phyloP scores from a whole-genome alignment of 169 alveolate genomes.

The Plasmodium chabaudi region DNA sequence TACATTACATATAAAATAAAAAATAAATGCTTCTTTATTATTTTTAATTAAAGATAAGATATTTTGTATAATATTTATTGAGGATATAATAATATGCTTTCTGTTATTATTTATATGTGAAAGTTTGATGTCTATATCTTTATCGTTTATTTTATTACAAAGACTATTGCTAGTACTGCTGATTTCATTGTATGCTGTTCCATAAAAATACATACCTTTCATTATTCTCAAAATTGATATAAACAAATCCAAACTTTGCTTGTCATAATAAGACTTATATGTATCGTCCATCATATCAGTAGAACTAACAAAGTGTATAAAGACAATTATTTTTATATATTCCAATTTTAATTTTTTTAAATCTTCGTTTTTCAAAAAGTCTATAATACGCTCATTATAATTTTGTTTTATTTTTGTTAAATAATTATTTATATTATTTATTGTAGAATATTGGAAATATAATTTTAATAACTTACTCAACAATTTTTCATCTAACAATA shows the following conservation, averaged over 20 bases:
- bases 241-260: slow-evolving; percentile 28
- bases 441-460: slow-evolving; percentile 36
- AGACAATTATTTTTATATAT: slow-evolving; percentile 64
- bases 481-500: slow-evolving; percentile 51
- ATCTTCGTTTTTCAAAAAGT: slow-evolving; percentile 12
- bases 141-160: background rate
- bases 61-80: slow-evolving; percentile 55
- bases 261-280: slow-evolving; percentile 17
- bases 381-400: slow-evolving; percentile 10
- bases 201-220: slow-evolving; percentile 36
- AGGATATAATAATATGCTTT: slow-evolving; percentile 55
- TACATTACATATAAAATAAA: slow-evolving; percentile 41
- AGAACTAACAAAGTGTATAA: slow-evolving; percentile 37
- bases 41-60: slow-evolving; percentile 32
- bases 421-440: slow-evolving; percentile 48
- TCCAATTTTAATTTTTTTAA: slow-evolving; percentile 40
- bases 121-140: background rate
- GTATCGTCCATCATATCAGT: slow-evolving; percentile 19
- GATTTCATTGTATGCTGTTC: background rate
- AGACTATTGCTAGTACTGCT: background rate
- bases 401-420: slow-evolving; percentile 29
- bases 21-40: slow-evolving; percentile 51
- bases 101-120: background rate
- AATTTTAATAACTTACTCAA: slow-evolving; percentile 30
- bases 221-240: slow-evolving; percentile 15